Evolutionary conservation across 257 asterid genomes (phyloP).

Genomic region (Linderniella brevidens): DNA sequence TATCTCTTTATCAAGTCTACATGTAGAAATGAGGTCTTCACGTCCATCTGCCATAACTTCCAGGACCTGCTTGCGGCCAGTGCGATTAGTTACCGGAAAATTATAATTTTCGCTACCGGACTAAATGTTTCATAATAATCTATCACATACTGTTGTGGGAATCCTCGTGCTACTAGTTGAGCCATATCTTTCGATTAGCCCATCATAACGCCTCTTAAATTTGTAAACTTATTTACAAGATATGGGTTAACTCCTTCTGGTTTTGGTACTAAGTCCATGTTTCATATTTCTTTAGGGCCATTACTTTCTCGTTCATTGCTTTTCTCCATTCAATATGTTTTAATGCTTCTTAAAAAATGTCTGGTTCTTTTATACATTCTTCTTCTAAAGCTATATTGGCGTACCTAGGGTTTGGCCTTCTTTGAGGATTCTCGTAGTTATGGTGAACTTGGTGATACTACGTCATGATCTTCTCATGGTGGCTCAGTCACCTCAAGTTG

Average conservation of each 20-base stretch:
- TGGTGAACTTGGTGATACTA: not conserved
- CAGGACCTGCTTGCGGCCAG: conserved; percentile 6
- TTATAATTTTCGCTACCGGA: too few relatives aligned
- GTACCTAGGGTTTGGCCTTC: conserved; percentile 7
- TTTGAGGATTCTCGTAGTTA: not conserved
- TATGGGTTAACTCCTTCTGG: conserved; percentile 9
- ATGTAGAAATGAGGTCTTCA: conserved; percentile 13
- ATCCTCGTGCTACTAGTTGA: too few relatives aligned
- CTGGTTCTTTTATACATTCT: conserved; percentile 1
- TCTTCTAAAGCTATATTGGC: conserved; percentile 7
- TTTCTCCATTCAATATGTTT: not conserved
- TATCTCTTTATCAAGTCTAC: not conserved
- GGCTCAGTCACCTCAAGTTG: too few relatives aligned
- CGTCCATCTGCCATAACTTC: conserved; percentile 8
- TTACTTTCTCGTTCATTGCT: conserved; percentile 6
- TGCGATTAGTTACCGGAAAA: conserved; percentile 2
- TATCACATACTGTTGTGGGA: too few relatives aligned
- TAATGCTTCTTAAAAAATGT: conserved; percentile 5
- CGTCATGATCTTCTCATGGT: not conserved
- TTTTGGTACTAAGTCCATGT: conserved; percentile 9
- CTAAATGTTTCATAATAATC: too few relatives aligned
- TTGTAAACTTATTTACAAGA: conserved; percentile 11
- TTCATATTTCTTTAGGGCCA: conserved; percentile 1
- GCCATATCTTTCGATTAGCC: conserved; percentile 8
- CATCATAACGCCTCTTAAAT: conserved; percentile 1